Evolutionary conservation across 352 stramenopile species (phyloP), one percentile per base, ranked within the genome.

Genomic region (Phytopythium chamaehyphon): DNA sequence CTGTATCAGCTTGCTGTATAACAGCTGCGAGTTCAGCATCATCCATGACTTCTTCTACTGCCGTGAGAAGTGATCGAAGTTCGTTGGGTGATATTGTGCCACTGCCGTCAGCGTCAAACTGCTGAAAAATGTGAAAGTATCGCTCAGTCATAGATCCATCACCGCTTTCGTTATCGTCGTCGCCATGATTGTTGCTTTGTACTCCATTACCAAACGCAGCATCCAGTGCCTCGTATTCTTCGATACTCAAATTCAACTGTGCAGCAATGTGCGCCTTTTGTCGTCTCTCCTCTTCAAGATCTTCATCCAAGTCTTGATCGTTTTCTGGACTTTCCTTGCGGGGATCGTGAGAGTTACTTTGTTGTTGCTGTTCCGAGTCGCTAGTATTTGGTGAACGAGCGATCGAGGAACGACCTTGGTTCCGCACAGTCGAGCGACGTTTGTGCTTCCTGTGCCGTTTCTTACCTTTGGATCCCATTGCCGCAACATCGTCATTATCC

Each of bases 41-140:
- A 40, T 93, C 82, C 73, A 90, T 86, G 36, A 83, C 66, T 70
- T 92, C 79, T 8, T 81, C 85, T 2, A 83, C 69, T 0, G 70
- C 67, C 2, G 65, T 45, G 6, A 95, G 57, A 19, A 95, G 53
- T 40, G 75, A 50, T 1, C 64, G 67, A 6, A 95, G 59, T 52
- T 95, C 83, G 3, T 69, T 61, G 0, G 83, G 76, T 2, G 85
- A 95, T 47, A 95, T 89, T 2, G 76, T 57, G 2, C 81, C 83
- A 40, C 84, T 95, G 18, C 80, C 59, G 47, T 95, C 82, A n/a
- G 75, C 65, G 53, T 95, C 85, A 53, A 81, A 93, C 51, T 79
- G 61, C 8, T 83, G 58, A 45, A 95, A 95, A 8, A 88, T 48
- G 2, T 68, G 54, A 11, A 66, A 63, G 40, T 90, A 93, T 19